Evolutionary conservation across 192 early-diverging fungal genomes (phyloP), one percentile per base, ranked within the genome.

Genomic region (Mortierella antarctica): DNA sequence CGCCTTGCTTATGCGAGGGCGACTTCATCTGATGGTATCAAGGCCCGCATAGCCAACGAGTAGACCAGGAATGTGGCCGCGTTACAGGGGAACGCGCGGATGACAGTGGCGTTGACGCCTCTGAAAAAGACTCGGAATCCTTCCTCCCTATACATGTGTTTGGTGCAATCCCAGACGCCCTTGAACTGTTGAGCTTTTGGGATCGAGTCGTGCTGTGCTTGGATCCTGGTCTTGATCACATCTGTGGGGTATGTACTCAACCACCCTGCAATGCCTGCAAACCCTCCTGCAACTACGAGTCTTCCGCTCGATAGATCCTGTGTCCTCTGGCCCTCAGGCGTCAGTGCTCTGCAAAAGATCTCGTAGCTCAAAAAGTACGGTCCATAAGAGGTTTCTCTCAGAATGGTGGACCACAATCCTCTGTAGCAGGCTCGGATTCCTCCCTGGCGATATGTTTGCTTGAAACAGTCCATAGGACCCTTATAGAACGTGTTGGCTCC

Each of bases 41-140:
- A 21, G n/a, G 69, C 62, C 10, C 84, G 69, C 88, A 89, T 83
- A n/a, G 87, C 77, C 51, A 77, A 75, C 2, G 85, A 85, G 66
- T 89, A 89, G n/a, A 85, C 87, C 55, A 84, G 71, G 71, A 89
- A 88, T 6, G 88, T 89, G 20, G 88, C 87, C 7, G 88, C 88
- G 59, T 89, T 89, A 21, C 84, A 89, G 8, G 88, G 88, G 54
- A 89, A 89, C 3, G 88, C 88, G 44, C 88, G 61, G 21, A 89
- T 73, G 51, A 89, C 85, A 10, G 88, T 89, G 14, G 88, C 87
- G 39, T 83, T 88, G 40, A 88, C 60, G 46, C 88, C 88, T 62
- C 84, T 71, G 62, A 89, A 89, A 53, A 89, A 87, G 18, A 89
- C 77, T 12, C 87, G 69, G 40, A 70, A 79, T 6, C 88, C 88